These are phyloP conservation scores for Paratinospora sagittata DNA, from an alignment of 164 flowering plant species.

Conservation along the genomic window DNA sequence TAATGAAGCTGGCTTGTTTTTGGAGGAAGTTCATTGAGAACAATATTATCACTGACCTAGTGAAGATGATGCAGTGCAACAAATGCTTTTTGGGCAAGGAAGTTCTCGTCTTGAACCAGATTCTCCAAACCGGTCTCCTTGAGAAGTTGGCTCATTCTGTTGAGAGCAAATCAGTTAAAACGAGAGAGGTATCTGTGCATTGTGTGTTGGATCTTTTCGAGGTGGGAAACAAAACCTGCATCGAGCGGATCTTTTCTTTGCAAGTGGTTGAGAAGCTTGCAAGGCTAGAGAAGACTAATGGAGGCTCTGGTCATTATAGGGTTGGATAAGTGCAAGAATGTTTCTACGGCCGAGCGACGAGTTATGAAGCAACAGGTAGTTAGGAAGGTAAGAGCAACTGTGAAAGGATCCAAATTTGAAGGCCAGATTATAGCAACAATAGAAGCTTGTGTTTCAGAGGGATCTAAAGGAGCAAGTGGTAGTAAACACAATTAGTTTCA, in stretches of 20 bases:
- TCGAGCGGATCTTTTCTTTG: too few species aligned
- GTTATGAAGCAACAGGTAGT: constrained; percentile 43
- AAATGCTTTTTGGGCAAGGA: constrained; percentile 38
- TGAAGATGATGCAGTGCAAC: constrained; percentile 39
- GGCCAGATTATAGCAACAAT: constrained; percentile 30
- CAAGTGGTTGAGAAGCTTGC: constrained; percentile 41
- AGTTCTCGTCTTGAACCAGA: constrained; percentile 26
- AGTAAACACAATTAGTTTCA: constrained; percentile 23
- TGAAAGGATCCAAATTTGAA: too few species aligned
- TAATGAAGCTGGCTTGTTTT: too few species aligned
- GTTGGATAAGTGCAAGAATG: constrained; percentile 39
- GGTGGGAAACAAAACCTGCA: constrained; percentile 36
- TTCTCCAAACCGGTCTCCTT: too few species aligned
- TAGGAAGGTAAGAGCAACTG: too few species aligned
- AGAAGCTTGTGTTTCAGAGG: constrained; percentile 31
- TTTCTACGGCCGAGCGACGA: constrained; percentile 33
- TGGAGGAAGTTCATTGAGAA: too few species aligned
- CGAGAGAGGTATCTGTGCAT: constrained; percentile 30
- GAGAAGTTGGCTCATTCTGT: too few species aligned
- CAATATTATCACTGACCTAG: too few species aligned
- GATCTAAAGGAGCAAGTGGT: constrained; percentile 32
- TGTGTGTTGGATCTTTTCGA: constrained; percentile 38
- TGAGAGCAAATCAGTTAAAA: too few species aligned
- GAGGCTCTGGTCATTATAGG: constrained; percentile 35
- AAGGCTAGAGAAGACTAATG: constrained; percentile 25